Base-by-base conservation (phyloP, 257 asterid genomes). In the Orobanche coerulescens region DNA sequence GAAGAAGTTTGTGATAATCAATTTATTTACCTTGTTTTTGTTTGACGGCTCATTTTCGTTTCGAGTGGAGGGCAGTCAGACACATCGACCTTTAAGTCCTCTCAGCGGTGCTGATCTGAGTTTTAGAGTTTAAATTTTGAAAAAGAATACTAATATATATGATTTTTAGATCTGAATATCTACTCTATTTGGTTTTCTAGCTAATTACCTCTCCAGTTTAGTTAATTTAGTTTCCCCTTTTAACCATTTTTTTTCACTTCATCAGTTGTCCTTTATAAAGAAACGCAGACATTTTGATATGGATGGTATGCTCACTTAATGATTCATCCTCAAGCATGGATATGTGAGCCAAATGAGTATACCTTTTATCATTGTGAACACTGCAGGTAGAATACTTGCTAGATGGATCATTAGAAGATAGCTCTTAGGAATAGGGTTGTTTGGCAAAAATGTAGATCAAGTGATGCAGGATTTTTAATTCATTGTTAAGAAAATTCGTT, bases 321-420 rank as follows among this genome's bases (percentile, higher is more conserved):
- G 14, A 9, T 33, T 39, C 30, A 12, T 37, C 40, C 24, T 50
- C 8, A 53, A 63, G 57, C 36, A 23, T 59, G 50, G 36, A 42
- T 31, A 58, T 33, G 25, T 6, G 24, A 34, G 71, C 15, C 40
- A 33, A 36, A 28, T 33, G 7, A 14, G 4, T 37, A 33, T 8
- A 31, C 24, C 22, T 46, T 53, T 10, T 55, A 20, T 40, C 58
- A 57, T 55, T 47, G 40, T 9, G 12, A 16, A 49, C 46, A 51
- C 18, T 65, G 46, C 30, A 25, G 61, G 16, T 67, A 48, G 66
- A 65, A 66, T 19, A 62, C 22, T 5, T 13, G 28, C 18, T 25
- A 3, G 23, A 40, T 30, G 36, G 62, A 15, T 50, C n/a, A 10
- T 14, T 18, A 58, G 36, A 51, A 24, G 34, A 55, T 62, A 6